These are phyloP conservation scores for Colletotrichum sublineola DNA, from an alignment of 2,329 filamentous ascomycete genomes.

Conservation along the genomic window DNA sequence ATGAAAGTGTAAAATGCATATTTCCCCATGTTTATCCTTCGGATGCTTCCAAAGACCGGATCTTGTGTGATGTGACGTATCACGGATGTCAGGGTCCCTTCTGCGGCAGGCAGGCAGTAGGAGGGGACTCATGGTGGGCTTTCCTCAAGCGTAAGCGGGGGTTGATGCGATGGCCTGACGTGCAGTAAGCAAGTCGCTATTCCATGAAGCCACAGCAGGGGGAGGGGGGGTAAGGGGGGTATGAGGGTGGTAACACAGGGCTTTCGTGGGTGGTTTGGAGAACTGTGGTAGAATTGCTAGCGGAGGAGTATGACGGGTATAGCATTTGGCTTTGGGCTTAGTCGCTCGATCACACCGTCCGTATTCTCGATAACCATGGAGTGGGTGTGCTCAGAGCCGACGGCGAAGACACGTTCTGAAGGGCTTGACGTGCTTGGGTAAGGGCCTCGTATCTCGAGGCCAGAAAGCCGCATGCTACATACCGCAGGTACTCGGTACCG, in stretches of 20 bases:
- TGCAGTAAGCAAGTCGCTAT: conserved; percentile 36
- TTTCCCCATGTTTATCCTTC: conserved; percentile 49
- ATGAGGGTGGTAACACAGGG: conserved; percentile 27
- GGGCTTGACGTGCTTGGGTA: conserved; percentile 5
- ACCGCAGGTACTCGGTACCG: conserved; percentile 2
- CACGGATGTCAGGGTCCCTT: conserved; percentile 48
- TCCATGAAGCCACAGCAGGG: conserved; percentile 39
- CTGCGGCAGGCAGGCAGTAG: conserved; percentile 10
- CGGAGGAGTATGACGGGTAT: conserved; percentile 1
- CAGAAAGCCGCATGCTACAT: conserved; percentile 6
- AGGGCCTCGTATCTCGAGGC: conserved; percentile 16
- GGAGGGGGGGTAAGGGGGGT: not conserved
- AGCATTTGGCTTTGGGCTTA: conserved; percentile 5
- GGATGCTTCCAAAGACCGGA: conserved; percentile 54
- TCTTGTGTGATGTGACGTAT: conserved; percentile 66
- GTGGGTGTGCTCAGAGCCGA: not conserved
- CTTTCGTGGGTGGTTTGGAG: conserved; percentile 20
- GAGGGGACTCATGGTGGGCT: conserved; percentile 12
- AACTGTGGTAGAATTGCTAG: conserved; percentile 8
- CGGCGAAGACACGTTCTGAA: conserved; percentile 7
- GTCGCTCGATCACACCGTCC: not conserved
- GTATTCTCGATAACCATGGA: conserved; percentile 1
- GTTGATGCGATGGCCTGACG: conserved; percentile 34
- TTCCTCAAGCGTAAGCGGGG: conserved; percentile 19
- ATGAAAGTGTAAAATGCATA: conserved; percentile 43